Conservation (phyloP, 768 basidiomycete species). For the Tricholoma terreum region DNA sequence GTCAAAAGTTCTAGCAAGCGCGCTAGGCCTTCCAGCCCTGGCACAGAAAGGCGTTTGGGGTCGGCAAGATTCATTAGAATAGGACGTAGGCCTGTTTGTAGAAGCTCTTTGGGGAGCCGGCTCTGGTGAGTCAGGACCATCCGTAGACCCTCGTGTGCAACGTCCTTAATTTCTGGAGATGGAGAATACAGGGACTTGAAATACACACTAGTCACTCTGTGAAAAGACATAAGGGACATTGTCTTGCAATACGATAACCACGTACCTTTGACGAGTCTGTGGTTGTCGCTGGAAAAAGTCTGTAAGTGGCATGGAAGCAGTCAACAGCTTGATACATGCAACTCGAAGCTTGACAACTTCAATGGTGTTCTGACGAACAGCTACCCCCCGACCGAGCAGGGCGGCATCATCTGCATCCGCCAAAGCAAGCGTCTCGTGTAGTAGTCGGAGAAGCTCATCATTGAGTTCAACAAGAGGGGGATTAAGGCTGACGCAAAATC, state of each 20-base stretch:
- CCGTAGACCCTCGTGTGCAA: constrained; percentile 89
- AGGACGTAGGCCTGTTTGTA: constrained; percentile 93
- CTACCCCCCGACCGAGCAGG: constrained; percentile 68
- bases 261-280: constrained; percentile 81
- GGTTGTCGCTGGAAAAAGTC: constrained; percentile 89
- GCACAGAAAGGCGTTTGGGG: constrained; percentile 88
- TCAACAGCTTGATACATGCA: constrained; percentile 88
- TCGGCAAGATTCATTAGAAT: constrained; percentile 98
- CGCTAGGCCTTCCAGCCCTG: constrained; percentile 90
- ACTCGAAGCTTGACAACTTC: constrained; percentile 90
- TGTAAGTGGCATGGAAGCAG: constrained; percentile 91
- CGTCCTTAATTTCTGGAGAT: constrained; percentile 88
- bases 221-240: constrained; percentile 2
- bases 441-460: constrained; percentile 85
- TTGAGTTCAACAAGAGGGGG: constrained; percentile 90
- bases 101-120: constrained; percentile 88
- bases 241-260: not conserved
- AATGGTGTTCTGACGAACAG: constrained; percentile 67
- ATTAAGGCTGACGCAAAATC: constrained; percentile 86
- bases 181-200: constrained; percentile 98
- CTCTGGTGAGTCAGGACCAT: constrained; percentile 88
- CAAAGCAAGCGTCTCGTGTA: constrained; percentile 91
- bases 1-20: constrained; percentile 90
- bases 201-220: constrained; percentile 89
- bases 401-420: constrained; percentile 95